Evolutionary conservation across 2,329 filamentous ascomycete species (phyloP).

Genomic region (Ciborinia camelliae): DNA sequence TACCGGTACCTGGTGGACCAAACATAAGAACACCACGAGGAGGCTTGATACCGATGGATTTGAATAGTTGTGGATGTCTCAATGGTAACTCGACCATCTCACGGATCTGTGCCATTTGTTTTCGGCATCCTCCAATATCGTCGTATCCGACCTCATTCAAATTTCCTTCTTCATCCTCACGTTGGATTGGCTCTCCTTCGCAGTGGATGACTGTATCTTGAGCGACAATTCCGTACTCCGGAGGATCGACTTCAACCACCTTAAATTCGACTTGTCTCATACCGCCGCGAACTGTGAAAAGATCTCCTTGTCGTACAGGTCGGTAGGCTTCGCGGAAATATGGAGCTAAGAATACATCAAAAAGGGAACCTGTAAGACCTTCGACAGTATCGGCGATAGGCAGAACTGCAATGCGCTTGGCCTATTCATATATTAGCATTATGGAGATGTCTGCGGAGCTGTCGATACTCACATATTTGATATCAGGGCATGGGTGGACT

Average conservation of each 20-base stretch:
- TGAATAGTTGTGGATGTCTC: conserved; percentile 97
- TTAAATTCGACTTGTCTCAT: conserved; percentile 99
- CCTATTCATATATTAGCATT: conserved; percentile 51
- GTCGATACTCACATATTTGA: conserved; percentile 85
- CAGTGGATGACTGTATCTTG: conserved; percentile 99
- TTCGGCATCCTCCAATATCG: conserved; percentile 97
- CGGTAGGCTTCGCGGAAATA: conserved; percentile 99
- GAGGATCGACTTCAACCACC: conserved; percentile 96
- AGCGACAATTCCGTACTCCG: conserved; percentile 97
- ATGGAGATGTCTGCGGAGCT: not conserved
- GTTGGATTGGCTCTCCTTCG: conserved; percentile 94
- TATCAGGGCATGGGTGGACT: conserved; percentile 95
- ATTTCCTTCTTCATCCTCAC: conserved; percentile 98
- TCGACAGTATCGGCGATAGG: conserved; percentile 98
- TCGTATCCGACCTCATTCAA: conserved; percentile 99
- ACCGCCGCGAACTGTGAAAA: conserved; percentile 94
- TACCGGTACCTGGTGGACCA: conserved; percentile 97
- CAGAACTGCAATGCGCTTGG: conserved; percentile 97
- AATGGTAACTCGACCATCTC: conserved; percentile 97
- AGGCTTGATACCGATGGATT: conserved; percentile 99
- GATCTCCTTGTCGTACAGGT: conserved; percentile 92
- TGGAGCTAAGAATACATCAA: conserved; percentile 97
- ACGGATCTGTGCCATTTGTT: conserved; percentile 99
- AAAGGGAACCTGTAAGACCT: conserved; percentile 93
- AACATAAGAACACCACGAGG: conserved; percentile 96